Base-by-base conservation (phyloP, 1,139 yeast genomes). In the Candida glucosophila region DNA sequence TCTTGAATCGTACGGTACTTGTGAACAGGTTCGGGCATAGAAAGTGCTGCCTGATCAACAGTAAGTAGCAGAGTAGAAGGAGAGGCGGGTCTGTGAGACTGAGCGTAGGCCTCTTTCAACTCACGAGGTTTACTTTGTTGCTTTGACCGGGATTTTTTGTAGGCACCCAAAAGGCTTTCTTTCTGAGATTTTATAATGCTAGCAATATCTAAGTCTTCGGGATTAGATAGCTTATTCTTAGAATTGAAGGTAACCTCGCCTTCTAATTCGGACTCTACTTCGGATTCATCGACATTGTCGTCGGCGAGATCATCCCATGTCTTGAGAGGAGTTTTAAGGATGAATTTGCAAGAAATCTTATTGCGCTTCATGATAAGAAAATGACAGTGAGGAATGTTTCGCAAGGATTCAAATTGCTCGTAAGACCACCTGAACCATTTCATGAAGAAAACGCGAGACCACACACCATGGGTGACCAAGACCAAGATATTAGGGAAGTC, bases 341-440 rank as follows among this genome's bases (percentile, higher is more conserved):
- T 48, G 43, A 68, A 77, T 32, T 67, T 58, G 15, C 64, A 64
- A 0, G 57, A 52, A 3, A 55, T 57, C 10, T 50, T 55, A 24
- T 59, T 52, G 31, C 67, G 61, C 45, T 81, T 83, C 93, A 86
- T 81, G 18, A 79, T 68, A 21, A 86, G 59, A 47, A 80, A 78
- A 37, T 77, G 74, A 43, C 95, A 88, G 49, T 86, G 92, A 1
- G 86, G 88, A 11, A 86, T 73, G 47, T 86, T 86, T 31, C 78
- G 67, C 36, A 86, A 62, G 22, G 77, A 66, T 51, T 86, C 96
- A 52, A 85, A 86, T 51, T 78, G 77, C 48, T 86, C 95, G 45
- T 79, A 88, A 3, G 80, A 68, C 95, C 96, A 86, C 29, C 94
- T 59, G 47, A 76, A 86, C 95, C 95, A 78, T 44, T 85, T 81